A percentile compares a stretch with the other conserved stretches of the same genome.
phyloP scores from a whole-genome alignment of 192 early-diverging fungal species.

The Coemansia sp. region DNA sequence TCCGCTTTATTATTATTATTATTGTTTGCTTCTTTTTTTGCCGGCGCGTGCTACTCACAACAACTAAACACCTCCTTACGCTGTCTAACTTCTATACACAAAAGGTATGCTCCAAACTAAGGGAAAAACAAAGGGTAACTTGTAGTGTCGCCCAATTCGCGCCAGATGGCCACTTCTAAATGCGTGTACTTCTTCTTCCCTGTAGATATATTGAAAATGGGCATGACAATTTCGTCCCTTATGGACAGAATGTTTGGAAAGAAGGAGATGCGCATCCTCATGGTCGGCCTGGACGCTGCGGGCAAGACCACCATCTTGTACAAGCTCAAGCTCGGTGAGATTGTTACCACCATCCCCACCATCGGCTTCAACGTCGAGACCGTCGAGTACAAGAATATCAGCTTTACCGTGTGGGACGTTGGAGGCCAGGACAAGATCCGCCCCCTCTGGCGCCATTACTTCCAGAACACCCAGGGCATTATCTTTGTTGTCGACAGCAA shows the following conservation, averaged over 20 bases:
- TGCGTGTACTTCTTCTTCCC: not conserved
- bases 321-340: conserved; percentile 97
- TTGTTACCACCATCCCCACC: conserved; percentile 98
- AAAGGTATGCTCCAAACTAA: too few relatives aligned
- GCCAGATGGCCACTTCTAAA: not conserved
- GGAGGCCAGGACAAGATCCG: conserved; percentile 99
- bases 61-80: too few relatives aligned
- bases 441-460: conserved; percentile 98
- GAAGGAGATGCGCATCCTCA: conserved; percentile 96
- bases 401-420: conserved; percentile 98
- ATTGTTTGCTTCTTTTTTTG: too few relatives aligned
- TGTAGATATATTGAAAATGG: conserved; percentile 61
- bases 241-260: conserved; percentile 77
- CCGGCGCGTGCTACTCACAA: too few relatives aligned
- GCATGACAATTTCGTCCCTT: conserved; percentile 77
- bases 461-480: conserved; percentile 95
- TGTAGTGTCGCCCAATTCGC: too few relatives aligned
- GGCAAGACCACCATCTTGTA: conserved; percentile 99
- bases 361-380: conserved; percentile 99
- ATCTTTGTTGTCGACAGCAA: conserved; percentile 98
- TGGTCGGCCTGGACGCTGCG: conserved; percentile 93
- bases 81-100: too few relatives aligned
- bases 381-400: conserved; percentile 97
- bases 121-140: too few relatives aligned
- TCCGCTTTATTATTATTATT: too few relatives aligned